Conservation (phyloP, 768 basidiomycete genomes). For the Clavaria fumosa region DNA sequence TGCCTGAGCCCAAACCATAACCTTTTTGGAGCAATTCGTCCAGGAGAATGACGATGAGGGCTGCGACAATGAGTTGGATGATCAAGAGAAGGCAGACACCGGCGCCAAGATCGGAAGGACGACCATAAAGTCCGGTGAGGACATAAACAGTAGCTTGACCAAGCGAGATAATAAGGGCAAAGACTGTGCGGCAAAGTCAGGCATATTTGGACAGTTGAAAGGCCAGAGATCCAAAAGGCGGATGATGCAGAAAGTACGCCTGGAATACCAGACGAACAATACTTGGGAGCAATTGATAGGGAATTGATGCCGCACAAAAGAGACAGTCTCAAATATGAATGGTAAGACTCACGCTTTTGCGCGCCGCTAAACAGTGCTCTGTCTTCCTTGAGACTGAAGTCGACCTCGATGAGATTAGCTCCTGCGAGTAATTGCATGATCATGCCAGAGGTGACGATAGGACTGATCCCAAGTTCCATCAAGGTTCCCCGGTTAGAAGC, state of each 20-base stretch:
- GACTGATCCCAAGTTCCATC: conserved; percentile 98
- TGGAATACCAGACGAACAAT: no score
- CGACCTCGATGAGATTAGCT: conserved; percentile 94
- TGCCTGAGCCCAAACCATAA: conserved; percentile 96
- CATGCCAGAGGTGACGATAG: conserved; percentile 97
- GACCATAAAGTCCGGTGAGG: conserved; percentile 90
- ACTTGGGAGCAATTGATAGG: no score
- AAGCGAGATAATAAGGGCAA: conserved; percentile 90
- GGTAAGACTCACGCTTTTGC: conserved; percentile 67
- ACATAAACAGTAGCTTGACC: conserved; percentile 97
- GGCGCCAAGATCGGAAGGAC: conserved; percentile 82
- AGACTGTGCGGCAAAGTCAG: conserved; percentile 38
- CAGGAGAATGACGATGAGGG: conserved; percentile 94
- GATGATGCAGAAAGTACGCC: no score
- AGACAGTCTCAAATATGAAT: neutral
- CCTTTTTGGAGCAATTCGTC: conserved; percentile 99
- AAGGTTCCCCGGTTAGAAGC: conserved; percentile 97
- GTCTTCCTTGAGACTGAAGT: conserved; percentile 95
- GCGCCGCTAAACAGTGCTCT: conserved; percentile 89
- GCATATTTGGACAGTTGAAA: no score
- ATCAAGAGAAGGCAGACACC: conserved; percentile 95
- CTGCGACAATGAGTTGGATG: conserved; percentile 86
- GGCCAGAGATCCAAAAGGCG: no score
- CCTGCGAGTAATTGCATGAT: conserved; percentile 99
- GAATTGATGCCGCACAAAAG: no score